phyloP scores from a whole-genome alignment of 2,329 filamentous ascomycete genomes.

The Xylaria sp. region DNA sequence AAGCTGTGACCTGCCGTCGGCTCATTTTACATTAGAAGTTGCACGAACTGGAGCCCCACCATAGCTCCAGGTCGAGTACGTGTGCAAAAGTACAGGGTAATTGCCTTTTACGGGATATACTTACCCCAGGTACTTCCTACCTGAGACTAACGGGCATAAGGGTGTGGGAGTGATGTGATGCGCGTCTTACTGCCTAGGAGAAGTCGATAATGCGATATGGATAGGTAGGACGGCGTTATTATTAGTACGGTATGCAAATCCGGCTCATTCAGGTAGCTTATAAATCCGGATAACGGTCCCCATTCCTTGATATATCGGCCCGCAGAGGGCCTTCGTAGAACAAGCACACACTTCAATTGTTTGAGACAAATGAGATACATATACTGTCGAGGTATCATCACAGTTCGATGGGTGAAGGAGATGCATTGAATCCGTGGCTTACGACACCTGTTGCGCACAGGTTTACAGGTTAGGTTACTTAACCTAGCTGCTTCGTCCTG shows the following conservation, averaged over 20 bases:
- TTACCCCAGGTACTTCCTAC: background rate
- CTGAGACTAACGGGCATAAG: background rate
- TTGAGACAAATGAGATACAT: background rate
- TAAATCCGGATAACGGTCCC: background rate
- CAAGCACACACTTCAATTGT: background rate
- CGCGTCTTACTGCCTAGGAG: constrained; percentile 12
- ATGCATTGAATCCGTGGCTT: background rate
- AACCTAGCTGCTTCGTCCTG: too few relatives aligned
- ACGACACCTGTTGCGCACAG: background rate
- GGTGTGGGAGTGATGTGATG: constrained; percentile 11
- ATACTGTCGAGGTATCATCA: background rate
- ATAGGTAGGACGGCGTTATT: background rate
- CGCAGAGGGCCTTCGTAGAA: background rate
- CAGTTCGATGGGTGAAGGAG: background rate
- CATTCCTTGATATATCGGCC: constrained; percentile 6
- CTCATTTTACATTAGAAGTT: constrained; percentile 24
- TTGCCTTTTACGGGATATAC: background rate
- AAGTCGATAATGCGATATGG: constrained; percentile 3
- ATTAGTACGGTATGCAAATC: background rate
- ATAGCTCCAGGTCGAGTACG: constrained; percentile 12
- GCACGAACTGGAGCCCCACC: constrained; percentile 36
- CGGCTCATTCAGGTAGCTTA: constrained; percentile 5
- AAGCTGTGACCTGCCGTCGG: background rate
- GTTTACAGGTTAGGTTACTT: background rate
- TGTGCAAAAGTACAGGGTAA: background rate